Evolutionary conservation across 2,329 filamentous ascomycete genomes (phyloP), one percentile per base, ranked within the genome.

Genomic region (Penicillium rolfsii): DNA sequence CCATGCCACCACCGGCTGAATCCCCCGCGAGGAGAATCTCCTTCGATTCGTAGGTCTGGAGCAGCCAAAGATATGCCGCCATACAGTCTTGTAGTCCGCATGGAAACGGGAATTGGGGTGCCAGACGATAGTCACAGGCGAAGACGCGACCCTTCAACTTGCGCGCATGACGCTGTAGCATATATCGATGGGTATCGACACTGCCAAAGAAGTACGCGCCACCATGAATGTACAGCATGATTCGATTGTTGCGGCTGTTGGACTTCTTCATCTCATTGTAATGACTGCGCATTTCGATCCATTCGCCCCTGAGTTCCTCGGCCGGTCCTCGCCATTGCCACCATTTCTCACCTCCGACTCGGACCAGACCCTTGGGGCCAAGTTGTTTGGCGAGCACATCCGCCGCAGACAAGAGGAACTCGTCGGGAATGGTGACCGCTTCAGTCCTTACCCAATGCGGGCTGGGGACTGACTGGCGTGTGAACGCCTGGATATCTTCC

Each of bases 131-230:
- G 63, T 87, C 83, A 5, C 94, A 90, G 26, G 94, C 93, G 75
- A 98, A 87, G 7, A 97, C 90, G 58, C 93, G 85, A 19, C 93
- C 94, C 76, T 95, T 93, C 62, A 99, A 83, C 79, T 98, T 98
- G 57, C 95, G 85, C 30, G 95, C 95, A 83, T 98, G 93, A 52
- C 94, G 85, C 77, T 99, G 95, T 83, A 99, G 88, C 82, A 98
- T 94, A 78, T 98, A 98, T n/a, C 95, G 88, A 80, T 98, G 95
- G 76, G 96, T 93, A 73, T 97, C 93, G 40, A 97, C 89, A 69
- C 92, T 96, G 14, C 95, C 94, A 74, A 99, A 98, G 78, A 89
- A 99, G 78, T 97, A 98, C 22, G 91, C 94, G 6, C 94, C 94
- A 14, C 95, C 95, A 72, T 98, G 95, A 24, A 98, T 83, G 77